Evolutionary conservation across 441 rosid genomes (phyloP).

Genomic region (Erodium moschatum): DNA sequence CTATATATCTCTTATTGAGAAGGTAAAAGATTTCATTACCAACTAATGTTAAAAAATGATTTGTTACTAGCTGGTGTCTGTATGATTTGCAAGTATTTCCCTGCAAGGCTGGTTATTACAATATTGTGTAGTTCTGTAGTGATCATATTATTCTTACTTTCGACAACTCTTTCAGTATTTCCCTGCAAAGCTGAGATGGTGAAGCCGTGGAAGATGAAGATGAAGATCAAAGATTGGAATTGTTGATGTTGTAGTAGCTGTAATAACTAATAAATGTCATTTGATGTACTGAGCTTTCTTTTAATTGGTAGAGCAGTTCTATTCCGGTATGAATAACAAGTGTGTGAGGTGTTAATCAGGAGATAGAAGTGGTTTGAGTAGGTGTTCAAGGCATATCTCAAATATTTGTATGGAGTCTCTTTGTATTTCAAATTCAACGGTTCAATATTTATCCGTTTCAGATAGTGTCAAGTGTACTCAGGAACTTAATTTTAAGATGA

Average conservation of each 20-base stretch:
- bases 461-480: no score
- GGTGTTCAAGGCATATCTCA: no score
- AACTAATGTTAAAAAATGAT: no score
- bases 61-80: no score
- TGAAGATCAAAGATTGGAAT: not conserved
- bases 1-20: slow-evolving; percentile 59
- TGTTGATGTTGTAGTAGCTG: not conserved
- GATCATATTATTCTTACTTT: not conserved
- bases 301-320: not conserved
- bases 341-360: not conserved
- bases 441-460: no score
- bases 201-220: not conserved
- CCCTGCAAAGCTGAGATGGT: slow-evolving; percentile 8
- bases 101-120: no score
- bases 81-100: not conserved
- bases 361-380: no score
- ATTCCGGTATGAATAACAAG: not conserved
- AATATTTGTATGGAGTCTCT: no score
- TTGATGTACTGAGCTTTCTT: not conserved
- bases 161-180: not conserved
- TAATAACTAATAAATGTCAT: not conserved
- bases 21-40: slow-evolving; percentile 28
- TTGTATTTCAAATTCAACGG: no score
- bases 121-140: no score
- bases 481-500: no score